Percentiles rank a stretch among this genome's conserved stretches.
These are phyloP conservation scores for Penicillium rolfsii DNA, from an alignment of 2,329 filamentous ascomycete species.

Conservation along the genomic window DNA sequence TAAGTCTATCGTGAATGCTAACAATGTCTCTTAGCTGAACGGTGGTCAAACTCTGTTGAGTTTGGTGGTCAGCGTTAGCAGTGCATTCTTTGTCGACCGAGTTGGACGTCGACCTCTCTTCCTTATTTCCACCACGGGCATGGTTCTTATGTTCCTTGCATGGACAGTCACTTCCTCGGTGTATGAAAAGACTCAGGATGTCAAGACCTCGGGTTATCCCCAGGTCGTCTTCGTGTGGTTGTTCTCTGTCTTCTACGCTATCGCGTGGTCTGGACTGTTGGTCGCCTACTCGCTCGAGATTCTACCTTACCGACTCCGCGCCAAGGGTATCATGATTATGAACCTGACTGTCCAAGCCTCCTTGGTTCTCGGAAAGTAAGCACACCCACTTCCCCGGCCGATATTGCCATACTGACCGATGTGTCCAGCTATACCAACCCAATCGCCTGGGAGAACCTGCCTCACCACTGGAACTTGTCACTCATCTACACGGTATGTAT, in stretches of 20 bases:
- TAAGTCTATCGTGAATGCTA: conserved; percentile 1
- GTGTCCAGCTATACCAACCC: conserved; percentile 29
- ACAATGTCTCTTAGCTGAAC: conserved; percentile 46
- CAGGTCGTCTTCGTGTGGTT: conserved; percentile 32
- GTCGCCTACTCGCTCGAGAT: conserved; percentile 36
- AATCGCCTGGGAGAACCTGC: conserved; percentile 29
- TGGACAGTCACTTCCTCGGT: conserved; percentile 55
- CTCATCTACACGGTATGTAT: conserved; percentile 30
- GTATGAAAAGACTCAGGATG: conserved; percentile 44
- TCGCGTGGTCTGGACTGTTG: conserved; percentile 34
- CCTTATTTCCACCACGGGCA: conserved; percentile 45
- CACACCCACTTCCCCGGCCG: background rate
- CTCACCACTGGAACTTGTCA: conserved; percentile 31
- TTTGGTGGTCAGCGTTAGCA: conserved; percentile 60
- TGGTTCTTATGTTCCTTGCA: conserved; percentile 54
- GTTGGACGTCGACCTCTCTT: conserved; percentile 62
- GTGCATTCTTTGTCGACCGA: conserved; percentile 59
- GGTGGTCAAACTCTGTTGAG: conserved; percentile 64
- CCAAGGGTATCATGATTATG: conserved; percentile 46
- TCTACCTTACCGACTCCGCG: conserved; percentile 44
- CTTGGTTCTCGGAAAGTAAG: conserved; percentile 63
- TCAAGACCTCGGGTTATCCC: conserved; percentile 22
- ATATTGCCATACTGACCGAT: conserved; percentile 4
- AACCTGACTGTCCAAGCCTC: conserved; percentile 58
- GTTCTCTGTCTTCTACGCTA: conserved; percentile 36